Base-by-base conservation (phyloP, 768 basidiomycete genomes). In the Coprinellus micaceus region DNA sequence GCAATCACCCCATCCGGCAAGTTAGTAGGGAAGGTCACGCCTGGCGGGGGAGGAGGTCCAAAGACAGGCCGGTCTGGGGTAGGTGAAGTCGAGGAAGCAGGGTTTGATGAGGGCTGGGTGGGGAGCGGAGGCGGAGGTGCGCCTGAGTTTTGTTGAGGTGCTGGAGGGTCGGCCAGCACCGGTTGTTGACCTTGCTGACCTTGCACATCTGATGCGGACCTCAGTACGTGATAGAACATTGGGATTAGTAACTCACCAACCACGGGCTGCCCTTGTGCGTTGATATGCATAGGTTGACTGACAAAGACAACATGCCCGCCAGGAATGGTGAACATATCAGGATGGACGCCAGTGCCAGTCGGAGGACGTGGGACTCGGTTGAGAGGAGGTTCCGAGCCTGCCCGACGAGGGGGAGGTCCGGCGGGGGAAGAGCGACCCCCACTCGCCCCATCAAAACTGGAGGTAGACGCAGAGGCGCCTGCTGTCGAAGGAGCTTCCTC, bases 1-100 rank as follows among this genome's bases (percentile, higher is more conserved):
- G 58, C 52, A 47, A 58, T 57, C 2, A 57, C 51, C 30, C 59
- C 53, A 26, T 57, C 39, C 17, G 61, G 54, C 12, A 57, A 12
- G 6, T 47, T n/a, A 3, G 45, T 45, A 36, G 46, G 46, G 15
- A 7, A 24, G 17, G n/a, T n/a, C n/a, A 17, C 24, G 10, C 12
- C 28, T 33, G 56, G 56, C 2, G 56, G 56, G 12, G 48, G 48
- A 30, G 56, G 24, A 22, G 56, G 48, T 26, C 40, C 37, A 36
- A 40, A 40, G 2, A 41, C 46, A 17, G 46, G 54, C 5, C 46
- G 54, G 7, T 24, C 11, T 15, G 17, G 17, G 25, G 54, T 19
- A 25, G 51, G 26, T 30, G 48, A 4, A 21, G 47, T 9, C 15
- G 46, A 6, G 9, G 33, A 30, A 9, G 46, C 30, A 9, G 40